These are phyloP conservation scores for Xylariales sp. DNA, from an alignment of 2,329 filamentous ascomycete genomes.

Conservation along the genomic window DNA sequence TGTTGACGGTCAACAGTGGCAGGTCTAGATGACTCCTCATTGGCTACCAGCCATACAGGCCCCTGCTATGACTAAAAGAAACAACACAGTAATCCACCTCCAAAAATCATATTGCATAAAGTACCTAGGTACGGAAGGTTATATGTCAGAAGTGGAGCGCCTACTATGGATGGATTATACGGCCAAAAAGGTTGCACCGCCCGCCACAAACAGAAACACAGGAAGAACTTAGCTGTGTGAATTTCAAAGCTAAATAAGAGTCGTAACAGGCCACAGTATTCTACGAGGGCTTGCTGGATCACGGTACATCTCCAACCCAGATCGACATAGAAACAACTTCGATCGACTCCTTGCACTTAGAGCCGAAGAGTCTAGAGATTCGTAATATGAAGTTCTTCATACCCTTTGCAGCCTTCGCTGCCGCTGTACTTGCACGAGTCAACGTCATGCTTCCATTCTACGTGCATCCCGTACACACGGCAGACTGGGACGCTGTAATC, in stretches of 20 bases:
- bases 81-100: too few species aligned
- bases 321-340: neutral
- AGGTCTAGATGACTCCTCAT: too few species aligned
- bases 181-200: neutral
- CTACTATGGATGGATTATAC: neutral
- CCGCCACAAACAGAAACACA: neutral
- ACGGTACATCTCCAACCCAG: neutral
- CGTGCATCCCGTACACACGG: neutral
- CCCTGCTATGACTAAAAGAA: too few species aligned
- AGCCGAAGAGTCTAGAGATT: too few species aligned
- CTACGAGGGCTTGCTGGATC: neutral
- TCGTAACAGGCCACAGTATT: neutral
- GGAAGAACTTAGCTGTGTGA: neutral
- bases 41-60: too few species aligned
- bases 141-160: neutral
- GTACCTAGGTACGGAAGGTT: neutral
- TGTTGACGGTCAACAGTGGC: too few species aligned
- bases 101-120: too few species aligned
- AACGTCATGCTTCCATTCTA: conserved; percentile 1
- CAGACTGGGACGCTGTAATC: conserved; percentile 12
- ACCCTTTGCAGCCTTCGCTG: neutral
- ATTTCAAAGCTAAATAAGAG: too few species aligned
- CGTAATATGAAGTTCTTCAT: neutral
- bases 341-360: neutral
- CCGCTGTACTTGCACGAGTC: neutral